A percentile compares a stretch with the other conserved stretches of the same genome.
Evolutionary conservation across 2,329 filamentous ascomycete genomes (phyloP).

Genomic region (Dothistroma septosporum): DNA sequence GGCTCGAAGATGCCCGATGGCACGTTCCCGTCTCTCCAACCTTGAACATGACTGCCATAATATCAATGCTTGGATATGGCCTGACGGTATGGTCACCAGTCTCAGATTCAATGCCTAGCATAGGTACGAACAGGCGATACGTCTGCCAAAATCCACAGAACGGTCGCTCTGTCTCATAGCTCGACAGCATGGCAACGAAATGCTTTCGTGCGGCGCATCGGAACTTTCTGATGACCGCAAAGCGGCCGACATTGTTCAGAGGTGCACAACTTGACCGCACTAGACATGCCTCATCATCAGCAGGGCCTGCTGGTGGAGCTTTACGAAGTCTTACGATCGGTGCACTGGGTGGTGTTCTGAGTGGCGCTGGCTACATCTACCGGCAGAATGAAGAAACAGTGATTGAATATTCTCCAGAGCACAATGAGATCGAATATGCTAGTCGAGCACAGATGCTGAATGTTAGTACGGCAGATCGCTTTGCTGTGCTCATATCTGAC

Average conservation of each 20-base stretch:
- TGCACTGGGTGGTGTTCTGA: neutral
- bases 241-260: neutral
- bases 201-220: neutral
- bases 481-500: neutral
- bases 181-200: neutral
- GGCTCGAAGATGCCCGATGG: too few species aligned
- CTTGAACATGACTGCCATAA: too few species aligned
- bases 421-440: conserved; percentile 12
- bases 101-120: neutral
- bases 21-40: too few species aligned
- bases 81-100: neutral
- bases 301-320: neutral
- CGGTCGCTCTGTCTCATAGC: neutral
- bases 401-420: neutral
- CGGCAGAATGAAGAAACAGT: neutral
- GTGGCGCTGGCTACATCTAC: neutral
- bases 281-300: neutral
- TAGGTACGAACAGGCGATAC: neutral
- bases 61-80: neutral
- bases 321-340: neutral
- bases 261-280: neutral
- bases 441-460: conserved; percentile 16
- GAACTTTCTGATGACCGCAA: neutral
- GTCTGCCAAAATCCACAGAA: neutral
- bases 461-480: conserved; percentile 2